Percentiles rank a stretch among this genome's conserved stretches.
Conservation (phyloP, 208 protist genomes). For the Balamuthia mandrillaris region DNA sequence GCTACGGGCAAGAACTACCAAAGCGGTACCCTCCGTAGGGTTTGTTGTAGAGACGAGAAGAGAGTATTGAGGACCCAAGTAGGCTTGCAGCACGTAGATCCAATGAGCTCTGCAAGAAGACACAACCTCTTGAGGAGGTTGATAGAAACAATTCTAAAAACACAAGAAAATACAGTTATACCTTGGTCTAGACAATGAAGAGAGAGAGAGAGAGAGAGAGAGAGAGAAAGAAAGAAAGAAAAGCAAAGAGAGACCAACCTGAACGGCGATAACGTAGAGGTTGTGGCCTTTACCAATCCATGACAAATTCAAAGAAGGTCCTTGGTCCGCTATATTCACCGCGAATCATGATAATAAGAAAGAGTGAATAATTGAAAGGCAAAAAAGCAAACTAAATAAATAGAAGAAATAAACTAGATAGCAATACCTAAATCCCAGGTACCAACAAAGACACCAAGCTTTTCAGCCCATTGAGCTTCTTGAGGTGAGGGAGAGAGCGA, state of each 20-base stretch:
- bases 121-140: background rate
- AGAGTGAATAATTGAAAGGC: background rate
- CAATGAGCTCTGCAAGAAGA: slow-evolving; percentile 38
- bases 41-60: background rate
- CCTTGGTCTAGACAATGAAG: background rate
- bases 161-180: too few relatives aligned
- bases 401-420: too few relatives aligned
- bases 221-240: background rate
- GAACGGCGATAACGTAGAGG: slow-evolving; percentile 5
- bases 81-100: background rate
- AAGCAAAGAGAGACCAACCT: background rate
- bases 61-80: slow-evolving; percentile 1
- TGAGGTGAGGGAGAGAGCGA: too few relatives aligned
- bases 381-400: background rate
- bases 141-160: slow-evolving; percentile 21
- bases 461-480: too few relatives aligned
- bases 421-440: slow-evolving; percentile 23
- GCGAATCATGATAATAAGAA: background rate
- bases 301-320: background rate
- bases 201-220: background rate
- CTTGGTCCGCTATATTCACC: background rate
- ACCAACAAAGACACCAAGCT: too few relatives aligned
- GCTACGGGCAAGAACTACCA: background rate
- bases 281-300: slow-evolving; percentile 34
- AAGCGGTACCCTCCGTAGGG: slow-evolving; percentile 5